A percentile compares a stretch with the other conserved stretches of the same genome.
Conservation (phyloP, 106 monocot species). For the Apostasia shenzhenica region DNA sequence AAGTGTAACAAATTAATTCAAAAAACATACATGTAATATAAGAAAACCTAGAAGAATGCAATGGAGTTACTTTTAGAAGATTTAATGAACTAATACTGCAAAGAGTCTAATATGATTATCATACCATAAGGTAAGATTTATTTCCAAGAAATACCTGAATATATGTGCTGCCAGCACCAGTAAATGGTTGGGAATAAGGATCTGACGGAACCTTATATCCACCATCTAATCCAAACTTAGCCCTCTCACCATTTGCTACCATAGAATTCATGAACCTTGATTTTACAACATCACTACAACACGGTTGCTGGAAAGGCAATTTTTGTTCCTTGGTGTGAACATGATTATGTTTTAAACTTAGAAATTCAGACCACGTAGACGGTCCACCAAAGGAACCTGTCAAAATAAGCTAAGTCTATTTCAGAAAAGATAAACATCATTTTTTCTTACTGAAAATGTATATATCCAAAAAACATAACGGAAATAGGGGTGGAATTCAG, state of each 20-base stretch:
- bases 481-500: no score
- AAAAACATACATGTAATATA: no score
- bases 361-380: neutral
- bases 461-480: neutral
- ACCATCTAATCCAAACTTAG: neutral
- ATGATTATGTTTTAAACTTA: neutral
- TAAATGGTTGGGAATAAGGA: neutral
- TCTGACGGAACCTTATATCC: neutral
- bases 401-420: neutral
- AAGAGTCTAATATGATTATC: no score
- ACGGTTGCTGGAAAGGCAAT: neutral
- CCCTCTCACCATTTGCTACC: neutral
- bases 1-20: no score
- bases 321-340: neutral
- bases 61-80: no score
- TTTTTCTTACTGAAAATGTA: neutral
- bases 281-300: neutral
- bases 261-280: neutral
- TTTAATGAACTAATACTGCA: no score
- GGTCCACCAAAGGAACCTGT: constrained; percentile 9
- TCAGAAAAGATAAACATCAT: neutral
- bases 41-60: no score
- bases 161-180: constrained; percentile 1
- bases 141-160: constrained; percentile 5
- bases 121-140: no score